These are phyloP conservation scores for Pyrenochaeta sp. DNA, from an alignment of 2,329 filamentous ascomycete species.

Conservation along the genomic window DNA sequence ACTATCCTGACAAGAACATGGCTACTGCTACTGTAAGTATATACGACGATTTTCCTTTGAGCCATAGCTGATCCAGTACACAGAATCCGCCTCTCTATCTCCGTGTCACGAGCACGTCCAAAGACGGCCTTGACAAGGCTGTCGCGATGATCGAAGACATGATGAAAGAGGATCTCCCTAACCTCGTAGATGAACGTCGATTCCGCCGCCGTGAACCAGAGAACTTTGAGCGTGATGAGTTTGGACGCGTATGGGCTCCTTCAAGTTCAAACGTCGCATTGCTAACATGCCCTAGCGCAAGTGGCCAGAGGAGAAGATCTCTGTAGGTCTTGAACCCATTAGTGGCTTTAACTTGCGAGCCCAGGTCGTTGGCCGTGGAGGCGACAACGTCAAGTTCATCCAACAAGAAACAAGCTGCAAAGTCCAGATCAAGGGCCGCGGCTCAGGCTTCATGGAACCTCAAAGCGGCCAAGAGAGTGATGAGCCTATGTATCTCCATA, in stretches of 20 bases:
- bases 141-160: constrained; percentile 90
- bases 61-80: not conserved
- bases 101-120: constrained; percentile 91
- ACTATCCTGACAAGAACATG: constrained; percentile 98
- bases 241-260: constrained; percentile 74
- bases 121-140: constrained; percentile 89
- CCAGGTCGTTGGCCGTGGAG: constrained; percentile 93
- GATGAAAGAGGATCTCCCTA: constrained; percentile 95
- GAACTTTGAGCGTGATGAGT: constrained; percentile 86
- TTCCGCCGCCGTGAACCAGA: constrained; percentile 86
- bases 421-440: constrained; percentile 97
- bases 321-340: constrained; percentile 87
- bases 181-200: constrained; percentile 91
- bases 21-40: constrained; percentile 80
- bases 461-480: constrained; percentile 91
- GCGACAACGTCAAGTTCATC: constrained; percentile 97
- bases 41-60: not conserved
- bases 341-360: constrained; percentile 95
- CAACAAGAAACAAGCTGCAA: constrained; percentile 94
- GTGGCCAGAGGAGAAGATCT: constrained; percentile 97
- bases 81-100: constrained; percentile 94
- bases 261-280: not conserved
- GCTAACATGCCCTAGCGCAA: constrained; percentile 72
- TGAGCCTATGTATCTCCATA: constrained; percentile 95
- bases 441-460: constrained; percentile 91